Evolutionary conservation across 140 eudicot genomes (phyloP).

Genomic region (Cichorium intybus): DNA sequence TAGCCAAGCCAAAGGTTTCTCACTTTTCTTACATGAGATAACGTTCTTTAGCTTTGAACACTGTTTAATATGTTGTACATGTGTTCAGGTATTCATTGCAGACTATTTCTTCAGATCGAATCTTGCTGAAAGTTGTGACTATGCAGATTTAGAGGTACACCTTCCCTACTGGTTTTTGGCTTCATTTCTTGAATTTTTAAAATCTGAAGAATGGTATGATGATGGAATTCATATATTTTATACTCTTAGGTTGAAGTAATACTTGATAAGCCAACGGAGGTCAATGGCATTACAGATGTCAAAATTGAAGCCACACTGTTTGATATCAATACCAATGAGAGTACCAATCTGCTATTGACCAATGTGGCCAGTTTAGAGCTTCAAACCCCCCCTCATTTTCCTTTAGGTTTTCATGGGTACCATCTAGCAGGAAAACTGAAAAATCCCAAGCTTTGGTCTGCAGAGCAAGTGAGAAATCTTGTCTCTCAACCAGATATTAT

Average conservation of each 20-base stretch:
- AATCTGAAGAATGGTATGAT: constrained; percentile 6
- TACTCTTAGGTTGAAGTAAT: constrained; percentile 81
- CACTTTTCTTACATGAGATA: not conserved
- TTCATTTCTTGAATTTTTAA: not conserved
- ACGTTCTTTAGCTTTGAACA: not conserved
- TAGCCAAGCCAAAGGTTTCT: constrained; percentile 88
- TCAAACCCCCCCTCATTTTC: constrained; percentile 34
- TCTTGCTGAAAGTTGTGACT: constrained; percentile 48
- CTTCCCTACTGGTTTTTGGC: not conserved
- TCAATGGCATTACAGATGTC: constrained; percentile 38
- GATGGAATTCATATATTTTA: not conserved
- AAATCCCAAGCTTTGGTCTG: constrained; percentile 90
- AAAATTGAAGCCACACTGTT: constrained; percentile 72
- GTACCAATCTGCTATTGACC: constrained; percentile 48
- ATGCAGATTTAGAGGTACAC: constrained; percentile 78
- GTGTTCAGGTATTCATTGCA: constrained; percentile 76
- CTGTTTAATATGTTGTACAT: not conserved
- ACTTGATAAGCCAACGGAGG: constrained; percentile 56
- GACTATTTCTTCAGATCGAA: constrained; percentile 83
- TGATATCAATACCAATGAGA: constrained; percentile 48
- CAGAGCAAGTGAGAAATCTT: constrained; percentile 64
- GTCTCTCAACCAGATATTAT: not conserved
- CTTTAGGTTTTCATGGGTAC: constrained; percentile 72
- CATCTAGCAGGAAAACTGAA: constrained; percentile 56
- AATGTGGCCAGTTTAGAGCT: constrained; percentile 53